Conservation (phyloP, 306 rosid genomes). For the Heteromeles arbutifolia region DNA sequence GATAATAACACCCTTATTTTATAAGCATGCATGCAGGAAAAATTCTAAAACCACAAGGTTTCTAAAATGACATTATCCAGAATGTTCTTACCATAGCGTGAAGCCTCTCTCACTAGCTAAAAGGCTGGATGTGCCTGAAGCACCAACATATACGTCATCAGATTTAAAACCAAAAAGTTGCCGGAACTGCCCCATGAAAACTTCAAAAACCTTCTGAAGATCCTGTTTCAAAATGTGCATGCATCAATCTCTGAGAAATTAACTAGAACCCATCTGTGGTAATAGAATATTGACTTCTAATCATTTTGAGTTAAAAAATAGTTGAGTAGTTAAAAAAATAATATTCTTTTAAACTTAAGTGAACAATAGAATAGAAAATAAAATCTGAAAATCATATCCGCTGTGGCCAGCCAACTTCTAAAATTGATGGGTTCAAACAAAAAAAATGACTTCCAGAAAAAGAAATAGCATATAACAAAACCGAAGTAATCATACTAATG, state of each 20-base stretch:
- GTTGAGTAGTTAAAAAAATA: background rate
- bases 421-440: background rate
- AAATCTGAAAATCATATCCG: background rate
- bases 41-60: background rate
- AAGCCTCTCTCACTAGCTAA: constrained; percentile 83
- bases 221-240: constrained; percentile 59
- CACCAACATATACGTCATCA: constrained; percentile 47
- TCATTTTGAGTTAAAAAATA: background rate
- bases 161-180: constrained; percentile 93
- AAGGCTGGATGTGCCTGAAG: constrained; percentile 59
- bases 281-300: constrained; percentile 4
- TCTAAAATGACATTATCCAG: constrained; percentile 4
- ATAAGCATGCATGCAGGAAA: background rate
- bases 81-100: constrained; percentile 63
- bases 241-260: constrained; percentile 24
- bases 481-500: background rate
- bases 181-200: constrained; percentile 85
- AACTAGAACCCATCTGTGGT: constrained; percentile 15
- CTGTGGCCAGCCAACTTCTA: background rate
- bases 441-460: background rate
- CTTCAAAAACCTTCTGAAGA: constrained; percentile 62
- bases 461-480: background rate
- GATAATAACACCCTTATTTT: background rate
- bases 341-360: background rate
- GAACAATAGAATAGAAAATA: background rate